phyloP scores from a whole-genome alignment of 495 filamentous ascomycete species.

The Podospora comata region DNA sequence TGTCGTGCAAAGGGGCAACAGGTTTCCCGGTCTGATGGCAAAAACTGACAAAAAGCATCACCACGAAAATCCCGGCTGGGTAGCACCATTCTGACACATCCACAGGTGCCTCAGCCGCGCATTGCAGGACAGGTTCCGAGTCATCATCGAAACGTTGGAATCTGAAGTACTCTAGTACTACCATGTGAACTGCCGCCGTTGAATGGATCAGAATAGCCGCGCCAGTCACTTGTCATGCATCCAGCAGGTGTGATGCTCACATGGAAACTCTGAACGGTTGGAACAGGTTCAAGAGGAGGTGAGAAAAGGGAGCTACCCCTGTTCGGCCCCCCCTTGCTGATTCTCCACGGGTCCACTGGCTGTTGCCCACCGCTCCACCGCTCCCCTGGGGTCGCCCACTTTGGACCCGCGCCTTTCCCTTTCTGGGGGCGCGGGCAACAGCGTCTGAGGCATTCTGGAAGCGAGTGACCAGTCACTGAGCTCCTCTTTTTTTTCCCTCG shows the following conservation, averaged over 20 bases:
- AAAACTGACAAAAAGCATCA: neutral
- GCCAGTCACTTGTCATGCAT: neutral
- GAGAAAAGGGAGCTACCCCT: slow-evolving; percentile 1
- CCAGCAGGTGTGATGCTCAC: neutral
- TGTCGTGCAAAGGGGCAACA: neutral
- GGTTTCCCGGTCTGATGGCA: neutral
- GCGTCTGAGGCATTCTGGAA: neutral
- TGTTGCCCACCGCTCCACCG: neutral
- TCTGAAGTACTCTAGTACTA: too few species aligned
- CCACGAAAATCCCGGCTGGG: slow-evolving; percentile 6
- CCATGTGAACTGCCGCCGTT: slow-evolving; percentile 1
- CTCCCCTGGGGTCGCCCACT: slow-evolving; percentile 2
- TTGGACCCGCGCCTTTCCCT: slow-evolving; percentile 8
- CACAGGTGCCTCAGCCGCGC: slow-evolving; percentile 2
- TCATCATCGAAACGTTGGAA: neutral
- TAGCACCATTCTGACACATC: slow-evolving; percentile 4
- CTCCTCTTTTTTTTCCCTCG: slow-evolving; percentile 18
- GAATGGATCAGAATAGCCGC: slow-evolving; percentile 11
- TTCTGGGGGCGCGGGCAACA: slow-evolving; percentile 9
- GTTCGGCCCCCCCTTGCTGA: neutral
- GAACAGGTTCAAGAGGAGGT: neutral
- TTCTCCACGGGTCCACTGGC: neutral
- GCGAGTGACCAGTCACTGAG: slow-evolving; percentile 10
- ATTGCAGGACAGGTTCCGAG: slow-evolving; percentile 1
- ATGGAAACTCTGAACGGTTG: neutral